phyloP scores from a whole-genome alignment of 2,329 filamentous ascomycete species.

The Microcyclosporella mali region DNA sequence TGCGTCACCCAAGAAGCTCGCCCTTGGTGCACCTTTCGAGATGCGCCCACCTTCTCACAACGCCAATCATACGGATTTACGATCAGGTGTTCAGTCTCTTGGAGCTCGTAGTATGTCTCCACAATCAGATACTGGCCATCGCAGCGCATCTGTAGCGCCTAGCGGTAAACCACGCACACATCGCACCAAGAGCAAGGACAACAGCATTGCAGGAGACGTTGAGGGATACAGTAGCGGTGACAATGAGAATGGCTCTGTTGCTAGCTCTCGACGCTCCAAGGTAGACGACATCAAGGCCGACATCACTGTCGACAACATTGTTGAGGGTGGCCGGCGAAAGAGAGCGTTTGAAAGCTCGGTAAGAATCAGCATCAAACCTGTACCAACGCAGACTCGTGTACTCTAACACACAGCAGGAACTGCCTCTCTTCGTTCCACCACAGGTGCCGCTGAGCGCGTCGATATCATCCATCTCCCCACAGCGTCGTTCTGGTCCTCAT shows the following conservation, averaged over 20 bases:
- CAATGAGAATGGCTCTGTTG: conserved; percentile 66
- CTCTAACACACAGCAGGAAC: conserved; percentile 56
- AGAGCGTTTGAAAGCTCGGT: conserved; percentile 93
- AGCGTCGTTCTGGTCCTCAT: conserved; percentile 69
- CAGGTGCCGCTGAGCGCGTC: conserved; percentile 92
- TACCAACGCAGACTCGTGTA: neutral
- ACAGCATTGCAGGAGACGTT: conserved; percentile 48
- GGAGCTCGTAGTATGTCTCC: conserved; percentile 75
- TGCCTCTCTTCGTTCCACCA: conserved; percentile 88
- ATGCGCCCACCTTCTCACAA: conserved; percentile 56
- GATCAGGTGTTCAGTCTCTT: conserved; percentile 64
- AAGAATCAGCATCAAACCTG: conserved; percentile 42
- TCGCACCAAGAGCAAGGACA: conserved; percentile 47
- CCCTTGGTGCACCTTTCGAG: conserved; percentile 58
- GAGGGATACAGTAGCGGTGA: conserved; percentile 85
- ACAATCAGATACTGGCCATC: conserved; percentile 59
- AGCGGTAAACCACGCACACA: conserved; percentile 51
- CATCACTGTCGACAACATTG: conserved; percentile 96
- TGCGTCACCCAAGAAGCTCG: conserved; percentile 47
- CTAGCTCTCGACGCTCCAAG: conserved; percentile 66
- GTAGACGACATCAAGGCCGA: conserved; percentile 88
- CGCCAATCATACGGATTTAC: conserved; percentile 56
- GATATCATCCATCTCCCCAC: conserved; percentile 93
- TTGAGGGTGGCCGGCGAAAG: conserved; percentile 92
- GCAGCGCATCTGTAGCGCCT: conserved; percentile 73